Evolutionary conservation across 75 land plant species (phyloP).

Genomic region (Pinus taeda): DNA sequence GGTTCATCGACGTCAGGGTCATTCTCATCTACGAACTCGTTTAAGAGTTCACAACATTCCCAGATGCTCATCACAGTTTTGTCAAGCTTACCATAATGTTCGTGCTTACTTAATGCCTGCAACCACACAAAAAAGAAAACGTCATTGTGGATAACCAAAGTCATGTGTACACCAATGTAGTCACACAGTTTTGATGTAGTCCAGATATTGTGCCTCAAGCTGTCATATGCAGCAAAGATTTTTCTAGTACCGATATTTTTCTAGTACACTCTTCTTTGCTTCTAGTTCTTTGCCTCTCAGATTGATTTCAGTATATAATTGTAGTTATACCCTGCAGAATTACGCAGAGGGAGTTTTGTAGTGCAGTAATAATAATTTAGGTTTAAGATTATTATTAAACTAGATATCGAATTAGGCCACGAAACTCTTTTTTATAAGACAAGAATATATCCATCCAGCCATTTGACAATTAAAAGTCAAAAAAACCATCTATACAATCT

Average conservation of each 20-base stretch:
- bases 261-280: no score
- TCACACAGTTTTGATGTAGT: neutral
- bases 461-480: no score
- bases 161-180: neutral
- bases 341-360: no score
- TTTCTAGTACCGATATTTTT: no score
- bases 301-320: no score
- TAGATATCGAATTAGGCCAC: neutral
- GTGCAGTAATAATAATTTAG: neutral
- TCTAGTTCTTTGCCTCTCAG: no score
- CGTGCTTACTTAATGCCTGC: conserved; percentile 68
- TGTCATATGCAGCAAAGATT: neutral
- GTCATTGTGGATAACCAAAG: neutral
- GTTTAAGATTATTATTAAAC: neutral
- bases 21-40: conserved; percentile 72
- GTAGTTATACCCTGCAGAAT: no score
- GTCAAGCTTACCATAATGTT: conserved; percentile 54
- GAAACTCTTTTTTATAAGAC: no score
- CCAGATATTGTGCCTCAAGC: neutral
- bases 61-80: conserved; percentile 82
- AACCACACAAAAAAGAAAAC: conserved; percentile 2
- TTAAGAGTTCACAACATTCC: conserved; percentile 86
- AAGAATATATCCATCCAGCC: no score
- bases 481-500: no score
- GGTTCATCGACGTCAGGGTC: conserved; percentile 92